These are phyloP conservation scores for Friedmanniomyces simplex DNA, from an alignment of 495 filamentous ascomycete genomes.

Conservation along the genomic window DNA sequence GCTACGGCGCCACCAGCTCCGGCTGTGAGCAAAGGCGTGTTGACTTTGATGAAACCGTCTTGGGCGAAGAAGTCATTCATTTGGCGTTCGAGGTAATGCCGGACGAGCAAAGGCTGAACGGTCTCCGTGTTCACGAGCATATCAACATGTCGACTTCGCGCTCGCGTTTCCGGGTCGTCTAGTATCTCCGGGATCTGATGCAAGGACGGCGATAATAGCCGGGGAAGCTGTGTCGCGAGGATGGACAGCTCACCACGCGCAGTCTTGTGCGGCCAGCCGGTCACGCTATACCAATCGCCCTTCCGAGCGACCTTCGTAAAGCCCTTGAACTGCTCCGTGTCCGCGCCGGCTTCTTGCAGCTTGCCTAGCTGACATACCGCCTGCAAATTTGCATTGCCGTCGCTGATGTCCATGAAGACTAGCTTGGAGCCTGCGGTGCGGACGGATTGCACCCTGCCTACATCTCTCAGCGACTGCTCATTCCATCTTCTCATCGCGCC, in stretches of 20 bases:
- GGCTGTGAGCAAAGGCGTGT: conserved; percentile 74
- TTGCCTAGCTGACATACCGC: conserved; percentile 56
- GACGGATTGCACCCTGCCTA: conserved; percentile 55
- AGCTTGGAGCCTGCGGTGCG: conserved; percentile 58
- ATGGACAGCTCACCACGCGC: conserved; percentile 68
- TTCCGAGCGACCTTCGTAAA: conserved; percentile 49
- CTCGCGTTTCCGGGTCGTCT: conserved; percentile 51
- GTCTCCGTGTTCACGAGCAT: conserved; percentile 59
- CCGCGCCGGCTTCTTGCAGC: conserved; percentile 37
- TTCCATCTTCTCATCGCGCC: neutral
- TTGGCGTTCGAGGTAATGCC: conserved; percentile 62
- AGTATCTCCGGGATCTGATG: conserved; percentile 61
- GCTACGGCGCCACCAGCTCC: conserved; percentile 74
- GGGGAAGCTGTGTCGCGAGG: conserved; percentile 52
- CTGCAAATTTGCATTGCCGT: conserved; percentile 56
- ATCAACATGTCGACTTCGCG: conserved; percentile 67
- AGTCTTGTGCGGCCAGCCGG: conserved; percentile 62
- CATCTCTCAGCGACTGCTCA: conserved; percentile 17
- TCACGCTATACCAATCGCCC: conserved; percentile 64
- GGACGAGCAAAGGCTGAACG: conserved; percentile 58
- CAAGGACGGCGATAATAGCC: conserved; percentile 63
- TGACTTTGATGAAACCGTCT: conserved; percentile 69
- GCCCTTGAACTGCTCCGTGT: conserved; percentile 44
- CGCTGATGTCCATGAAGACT: conserved; percentile 71
- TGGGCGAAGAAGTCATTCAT: conserved; percentile 64